Evolutionary conservation across 441 rosid species (phyloP).

Genomic region (Croton setiger): DNA sequence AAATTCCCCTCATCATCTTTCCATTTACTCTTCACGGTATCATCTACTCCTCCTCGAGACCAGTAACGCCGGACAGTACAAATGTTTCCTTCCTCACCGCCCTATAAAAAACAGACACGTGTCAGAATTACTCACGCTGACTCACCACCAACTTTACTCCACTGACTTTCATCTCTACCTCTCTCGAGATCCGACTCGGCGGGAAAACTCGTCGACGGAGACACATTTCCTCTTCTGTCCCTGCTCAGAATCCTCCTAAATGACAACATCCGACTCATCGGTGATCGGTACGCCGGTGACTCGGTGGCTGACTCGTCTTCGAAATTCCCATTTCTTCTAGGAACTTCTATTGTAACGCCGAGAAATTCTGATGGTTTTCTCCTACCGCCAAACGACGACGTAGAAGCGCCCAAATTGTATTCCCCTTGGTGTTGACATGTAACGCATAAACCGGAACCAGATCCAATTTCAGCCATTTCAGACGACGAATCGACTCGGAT

Average conservation of each 20-base stretch:
- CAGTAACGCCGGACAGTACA: constrained; percentile 5
- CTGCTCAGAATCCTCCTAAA: constrained; percentile 65
- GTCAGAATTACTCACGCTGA: not conserved
- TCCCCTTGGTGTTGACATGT: constrained; percentile 33
- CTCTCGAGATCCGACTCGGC: constrained; percentile 48
- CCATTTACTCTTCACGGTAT: not conserved
- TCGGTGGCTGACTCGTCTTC: constrained; percentile 33
- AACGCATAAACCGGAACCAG: constrained; percentile 28
- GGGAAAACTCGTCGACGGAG: constrained; percentile 37
- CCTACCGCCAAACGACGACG: constrained; percentile 24
- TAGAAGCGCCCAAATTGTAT: constrained; percentile 18
- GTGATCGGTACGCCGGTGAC: constrained; percentile 54
- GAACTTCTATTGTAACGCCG: constrained; percentile 40
- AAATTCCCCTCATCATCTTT: not conserved
- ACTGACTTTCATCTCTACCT: constrained; percentile 34
- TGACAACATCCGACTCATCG: constrained; percentile 72
- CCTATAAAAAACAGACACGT: constrained; percentile 3
- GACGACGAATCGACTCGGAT: constrained; percentile 16
- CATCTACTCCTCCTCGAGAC: not conserved
- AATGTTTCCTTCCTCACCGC: not conserved
- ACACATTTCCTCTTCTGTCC: constrained; percentile 41
- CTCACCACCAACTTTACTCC: not conserved
- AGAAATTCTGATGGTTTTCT: constrained; percentile 42
- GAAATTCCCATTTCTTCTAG: constrained; percentile 37
- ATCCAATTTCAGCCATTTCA: constrained; percentile 21